Base-by-base conservation (phyloP, 2,329 filamentous ascomycete genomes). In the Paraconiothyrium brasiliense region DNA sequence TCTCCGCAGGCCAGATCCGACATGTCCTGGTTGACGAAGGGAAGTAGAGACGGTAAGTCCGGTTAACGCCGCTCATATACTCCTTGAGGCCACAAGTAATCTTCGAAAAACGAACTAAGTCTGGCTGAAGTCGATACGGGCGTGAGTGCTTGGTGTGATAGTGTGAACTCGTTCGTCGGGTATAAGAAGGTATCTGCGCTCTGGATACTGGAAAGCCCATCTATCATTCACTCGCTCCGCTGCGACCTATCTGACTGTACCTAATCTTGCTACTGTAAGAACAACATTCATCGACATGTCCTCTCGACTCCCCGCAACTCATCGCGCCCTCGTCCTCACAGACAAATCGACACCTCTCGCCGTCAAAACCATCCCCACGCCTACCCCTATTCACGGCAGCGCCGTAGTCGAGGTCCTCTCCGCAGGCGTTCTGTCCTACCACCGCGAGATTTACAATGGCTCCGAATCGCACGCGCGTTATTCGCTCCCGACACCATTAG, bases 381-480 rank as follows among this genome's bases (percentile, higher is more conserved):
- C 79, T 0, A 35, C 69, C 22, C 64, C 75, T 0, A 67, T 51
- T 4, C 68, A 72, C 2, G 82, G 82, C 24, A 79, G 69, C 22
- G 82, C 77, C 8, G 62, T 84, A 8, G 70, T 84, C 35, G 75
- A 72, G 3, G 70, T 85, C 50, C 64, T 80, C 8, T 72, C 72
- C 0, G 74, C 80, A 2, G 66, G 65, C 2, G 69, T 83, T 2
- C 60, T 83, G 13, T 77, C 80, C 9, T 84, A 84, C 68, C 67
- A 70, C 13, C 64, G 73, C 32, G 78, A 81, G 2, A 70, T 84
- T 51, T 81, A 81, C 71, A 74, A 75, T 47, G 81, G 81, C 11
- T 13, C 37, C 3, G 37, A 14, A 13, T 16, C 37, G 24, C 68
- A 61, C 1, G 77, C 77, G 10, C 58, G 44, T 61, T 74, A 73